Evolutionary conservation across 768 basidiomycete species (phyloP).

Genomic region (Amanita fuliginea): DNA sequence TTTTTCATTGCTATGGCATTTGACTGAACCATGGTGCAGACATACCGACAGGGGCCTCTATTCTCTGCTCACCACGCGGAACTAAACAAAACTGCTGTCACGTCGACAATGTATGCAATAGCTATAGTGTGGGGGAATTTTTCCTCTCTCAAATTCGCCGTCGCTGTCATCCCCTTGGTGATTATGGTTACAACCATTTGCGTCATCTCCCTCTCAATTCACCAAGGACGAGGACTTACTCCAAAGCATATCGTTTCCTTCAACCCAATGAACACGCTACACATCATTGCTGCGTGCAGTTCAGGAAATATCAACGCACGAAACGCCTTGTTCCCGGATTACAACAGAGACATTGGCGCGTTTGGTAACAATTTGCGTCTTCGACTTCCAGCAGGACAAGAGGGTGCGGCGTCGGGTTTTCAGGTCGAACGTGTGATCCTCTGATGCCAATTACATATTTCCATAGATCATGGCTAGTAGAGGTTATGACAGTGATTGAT

Average conservation of each 20-base stretch:
- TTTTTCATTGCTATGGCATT: too few relatives aligned
- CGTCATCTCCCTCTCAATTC: background rate
- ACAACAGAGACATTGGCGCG: background rate
- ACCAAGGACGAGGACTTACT: background rate
- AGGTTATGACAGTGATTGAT: too few relatives aligned
- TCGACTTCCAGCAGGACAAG: background rate
- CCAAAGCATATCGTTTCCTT: background rate
- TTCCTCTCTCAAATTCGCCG: background rate
- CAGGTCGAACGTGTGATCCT: background rate
- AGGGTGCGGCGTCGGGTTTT: background rate
- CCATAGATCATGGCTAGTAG: too few relatives aligned
- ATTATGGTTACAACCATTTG: background rate
- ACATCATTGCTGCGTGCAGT: background rate
- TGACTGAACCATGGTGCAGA: too few relatives aligned
- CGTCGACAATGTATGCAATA: too few relatives aligned
- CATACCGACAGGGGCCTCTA: too few relatives aligned
- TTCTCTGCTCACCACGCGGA: too few relatives aligned
- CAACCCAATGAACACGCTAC: background rate
- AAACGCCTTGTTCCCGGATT: background rate
- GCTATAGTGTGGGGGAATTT: too few relatives aligned
- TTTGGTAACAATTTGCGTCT: background rate
- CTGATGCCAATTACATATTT: too few relatives aligned
- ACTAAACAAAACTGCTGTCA: too few relatives aligned
- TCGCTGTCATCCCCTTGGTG: background rate
- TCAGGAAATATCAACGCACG: too few relatives aligned